Evolutionary conservation across 2,329 filamentous ascomycete species (phyloP).

Genomic region (Penicillium sp.): DNA sequence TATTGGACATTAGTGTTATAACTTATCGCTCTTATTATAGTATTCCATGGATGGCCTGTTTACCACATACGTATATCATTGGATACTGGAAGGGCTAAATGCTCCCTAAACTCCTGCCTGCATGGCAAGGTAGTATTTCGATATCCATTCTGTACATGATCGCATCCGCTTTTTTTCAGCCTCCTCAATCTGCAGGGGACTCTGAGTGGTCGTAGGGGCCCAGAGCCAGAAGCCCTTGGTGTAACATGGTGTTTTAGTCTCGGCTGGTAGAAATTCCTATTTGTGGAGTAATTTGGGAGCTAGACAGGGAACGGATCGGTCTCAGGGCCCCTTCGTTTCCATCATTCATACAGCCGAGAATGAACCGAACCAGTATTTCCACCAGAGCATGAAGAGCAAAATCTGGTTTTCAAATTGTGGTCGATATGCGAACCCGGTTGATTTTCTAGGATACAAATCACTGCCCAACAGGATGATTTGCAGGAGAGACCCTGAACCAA

Average conservation of each 20-base stretch:
- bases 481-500: no score
- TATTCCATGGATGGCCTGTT: no score
- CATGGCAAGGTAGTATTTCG: neutral
- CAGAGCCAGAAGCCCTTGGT: neutral
- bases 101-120: neutral
- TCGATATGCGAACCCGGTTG: no score
- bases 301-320: neutral
- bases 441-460: neutral
- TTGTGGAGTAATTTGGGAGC: neutral
- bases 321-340: neutral
- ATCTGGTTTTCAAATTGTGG: neutral
- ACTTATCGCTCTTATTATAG: no score
- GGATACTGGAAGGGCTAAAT: neutral
- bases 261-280: neutral
- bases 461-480: neutral
- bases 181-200: slow-evolving; percentile 3
- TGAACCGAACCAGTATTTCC: neutral
- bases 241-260: neutral
- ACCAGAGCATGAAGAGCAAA: neutral
- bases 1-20: no score
- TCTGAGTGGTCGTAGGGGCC: neutral
- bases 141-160: neutral
- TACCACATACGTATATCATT: neutral
- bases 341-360: no score
- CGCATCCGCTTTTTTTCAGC: slow-evolving; percentile 1